phyloP scores from a whole-genome alignment of 2,329 filamentous ascomycete genomes.

The Pleurostoma richardsiae region DNA sequence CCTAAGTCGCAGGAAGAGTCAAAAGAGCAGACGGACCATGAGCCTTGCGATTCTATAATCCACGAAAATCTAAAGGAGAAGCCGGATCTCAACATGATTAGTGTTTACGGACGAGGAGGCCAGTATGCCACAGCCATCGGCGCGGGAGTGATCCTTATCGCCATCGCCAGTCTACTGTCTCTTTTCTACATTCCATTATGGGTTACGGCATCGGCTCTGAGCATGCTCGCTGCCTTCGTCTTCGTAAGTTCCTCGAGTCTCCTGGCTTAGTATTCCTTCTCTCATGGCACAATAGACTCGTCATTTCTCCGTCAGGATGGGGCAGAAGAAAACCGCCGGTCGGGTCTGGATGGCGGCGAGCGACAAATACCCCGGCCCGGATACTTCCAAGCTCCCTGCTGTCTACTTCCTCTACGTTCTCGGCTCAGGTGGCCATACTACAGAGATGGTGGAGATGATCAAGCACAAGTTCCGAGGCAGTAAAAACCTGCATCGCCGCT shows the following conservation, averaged over 20 bases:
- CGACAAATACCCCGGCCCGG: conserved; percentile 5
- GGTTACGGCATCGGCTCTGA: neutral
- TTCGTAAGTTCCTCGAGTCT: neutral
- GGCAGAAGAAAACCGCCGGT: conserved; percentile 1
- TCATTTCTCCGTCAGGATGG: neutral
- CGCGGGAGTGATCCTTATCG: neutral
- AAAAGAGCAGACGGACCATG: too few relatives aligned
- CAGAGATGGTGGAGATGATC: conserved; percentile 89
- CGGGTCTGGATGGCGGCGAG: conserved; percentile 5
- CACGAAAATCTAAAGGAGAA: too few relatives aligned
- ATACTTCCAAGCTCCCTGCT: conserved; percentile 12
- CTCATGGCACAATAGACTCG: neutral
- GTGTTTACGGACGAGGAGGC: neutral
- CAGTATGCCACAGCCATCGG: neutral
- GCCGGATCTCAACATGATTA: neutral
- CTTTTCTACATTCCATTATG: neutral
- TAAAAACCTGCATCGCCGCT: conserved; percentile 64
- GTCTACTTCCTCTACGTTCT: conserved; percentile 73
- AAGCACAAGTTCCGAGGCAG: conserved; percentile 48
- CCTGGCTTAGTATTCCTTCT: neutral
- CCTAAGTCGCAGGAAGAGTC: too few relatives aligned
- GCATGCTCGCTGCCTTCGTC: neutral
- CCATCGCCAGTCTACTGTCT: neutral
- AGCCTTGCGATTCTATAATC: too few relatives aligned
- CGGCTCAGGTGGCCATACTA: conserved; percentile 89